phyloP scores from a whole-genome alignment of 2,329 filamentous ascomycete species.

The Colletotrichum filicis region DNA sequence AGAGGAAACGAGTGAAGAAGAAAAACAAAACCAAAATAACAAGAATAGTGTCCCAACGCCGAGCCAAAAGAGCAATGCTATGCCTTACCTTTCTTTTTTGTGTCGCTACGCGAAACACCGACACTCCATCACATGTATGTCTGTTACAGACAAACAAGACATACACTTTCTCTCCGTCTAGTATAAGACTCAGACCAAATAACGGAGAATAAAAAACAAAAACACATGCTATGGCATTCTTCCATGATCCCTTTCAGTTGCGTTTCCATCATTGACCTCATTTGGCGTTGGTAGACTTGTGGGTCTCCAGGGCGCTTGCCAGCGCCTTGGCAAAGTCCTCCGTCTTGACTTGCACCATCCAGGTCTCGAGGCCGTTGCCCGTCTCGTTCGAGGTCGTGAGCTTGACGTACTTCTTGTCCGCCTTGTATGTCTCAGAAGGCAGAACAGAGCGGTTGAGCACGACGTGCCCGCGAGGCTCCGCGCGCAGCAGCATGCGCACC shows the following conservation, averaged over 20 bases:
- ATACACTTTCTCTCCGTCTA: constrained; percentile 20
- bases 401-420: constrained; percentile 70
- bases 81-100: constrained; percentile 30
- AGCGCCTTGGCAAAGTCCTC: constrained; percentile 58
- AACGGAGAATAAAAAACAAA: constrained; percentile 17
- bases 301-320: constrained; percentile 34
- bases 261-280: constrained; percentile 38
- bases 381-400: constrained; percentile 66
- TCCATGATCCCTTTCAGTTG: constrained; percentile 12
- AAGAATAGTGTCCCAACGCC: constrained; percentile 14
- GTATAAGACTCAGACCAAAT: constrained; percentile 20
- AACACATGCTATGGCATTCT: constrained; percentile 10
- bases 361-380: constrained; percentile 72
- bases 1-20: background rate
- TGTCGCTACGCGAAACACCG: constrained; percentile 15
- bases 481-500: constrained; percentile 76
- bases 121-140: background rate
- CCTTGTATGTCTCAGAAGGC: constrained; percentile 70
- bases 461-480: constrained; percentile 79
- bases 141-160: background rate
- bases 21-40: background rate
- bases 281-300: constrained; percentile 68
- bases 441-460: constrained; percentile 77
- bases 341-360: constrained; percentile 78
- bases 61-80: constrained; percentile 33